phyloP scores from a whole-genome alignment of 2,329 filamentous ascomycete genomes.

The Aspergillus pseudoterreus region DNA sequence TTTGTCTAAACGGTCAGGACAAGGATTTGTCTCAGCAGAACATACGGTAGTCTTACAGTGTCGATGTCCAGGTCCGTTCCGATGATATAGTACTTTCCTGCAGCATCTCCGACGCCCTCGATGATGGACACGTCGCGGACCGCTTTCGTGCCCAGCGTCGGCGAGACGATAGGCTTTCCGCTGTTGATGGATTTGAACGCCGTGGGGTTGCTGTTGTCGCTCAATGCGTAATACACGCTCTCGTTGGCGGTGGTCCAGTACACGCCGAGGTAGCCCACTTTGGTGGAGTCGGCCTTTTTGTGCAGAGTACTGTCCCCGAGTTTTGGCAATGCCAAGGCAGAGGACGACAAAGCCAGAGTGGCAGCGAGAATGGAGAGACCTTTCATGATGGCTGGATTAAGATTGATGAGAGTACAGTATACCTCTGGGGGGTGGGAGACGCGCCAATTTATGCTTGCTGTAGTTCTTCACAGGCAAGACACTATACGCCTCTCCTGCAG shows the following conservation, averaged over 20 bases:
- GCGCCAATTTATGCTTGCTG: background rate
- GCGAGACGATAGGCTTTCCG: slow-evolving; percentile 8
- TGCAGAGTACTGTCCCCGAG: background rate
- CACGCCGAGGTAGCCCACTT: slow-evolving; percentile 11
- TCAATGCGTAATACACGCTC: slow-evolving; percentile 13
- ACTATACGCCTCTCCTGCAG: too few relatives aligned
- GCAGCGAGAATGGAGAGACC: background rate
- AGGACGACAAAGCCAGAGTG: background rate
- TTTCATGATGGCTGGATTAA: background rate
- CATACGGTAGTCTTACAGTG: background rate
- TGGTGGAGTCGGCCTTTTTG: slow-evolving; percentile 3
- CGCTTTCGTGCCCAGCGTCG: slow-evolving; percentile 13
- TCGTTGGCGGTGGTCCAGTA: slow-evolving; percentile 15
- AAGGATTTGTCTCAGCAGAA: too few relatives aligned
- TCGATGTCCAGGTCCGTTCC: slow-evolving; percentile 14
- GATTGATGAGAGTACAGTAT: background rate
- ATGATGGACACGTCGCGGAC: slow-evolving; percentile 13
- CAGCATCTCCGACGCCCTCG: slow-evolving; percentile 4
- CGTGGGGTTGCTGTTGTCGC: slow-evolving; percentile 8
- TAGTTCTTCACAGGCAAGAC: background rate
- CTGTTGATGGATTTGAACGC: slow-evolving; percentile 6
- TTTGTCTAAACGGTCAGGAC: slow-evolving; percentile 6
- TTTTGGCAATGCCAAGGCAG: background rate
- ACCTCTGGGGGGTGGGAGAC: background rate
- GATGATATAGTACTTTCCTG: slow-evolving; percentile 14